Conservation (phyloP, 2,329 filamentous ascomycete genomes). For the Capronia coronata region DNA sequence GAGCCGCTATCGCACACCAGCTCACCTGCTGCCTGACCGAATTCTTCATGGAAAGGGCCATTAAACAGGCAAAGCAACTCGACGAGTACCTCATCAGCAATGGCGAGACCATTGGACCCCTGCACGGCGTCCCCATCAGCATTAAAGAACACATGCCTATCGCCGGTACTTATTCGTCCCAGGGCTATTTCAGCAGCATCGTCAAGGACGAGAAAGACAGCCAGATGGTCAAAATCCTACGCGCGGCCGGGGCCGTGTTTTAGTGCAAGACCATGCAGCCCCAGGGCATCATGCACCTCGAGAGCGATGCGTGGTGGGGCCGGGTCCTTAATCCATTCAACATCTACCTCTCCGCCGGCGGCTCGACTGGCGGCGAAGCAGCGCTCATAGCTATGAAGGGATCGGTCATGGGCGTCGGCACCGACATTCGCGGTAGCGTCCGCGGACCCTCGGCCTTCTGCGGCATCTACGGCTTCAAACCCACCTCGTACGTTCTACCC, state of each 20-base stretch:
- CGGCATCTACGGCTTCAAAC: conserved; percentile 38
- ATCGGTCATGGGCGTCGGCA: conserved; percentile 45
- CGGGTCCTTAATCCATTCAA: conserved; percentile 51
- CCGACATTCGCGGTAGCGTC: conserved; percentile 44
- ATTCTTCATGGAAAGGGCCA: too few relatives aligned
- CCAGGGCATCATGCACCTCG: conserved; percentile 31
- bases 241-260: conserved; percentile 31
- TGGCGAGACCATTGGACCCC: too few relatives aligned
- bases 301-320: conserved; percentile 32
- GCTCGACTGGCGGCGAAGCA: conserved; percentile 53
- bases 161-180: too few relatives aligned
- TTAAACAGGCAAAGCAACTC: too few relatives aligned
- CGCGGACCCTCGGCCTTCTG: conserved; percentile 37
- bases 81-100: too few relatives aligned
- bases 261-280: conserved; percentile 32
- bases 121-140: too few relatives aligned
- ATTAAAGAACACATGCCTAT: too few relatives aligned
- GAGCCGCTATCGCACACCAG: too few relatives aligned
- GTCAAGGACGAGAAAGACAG: too few relatives aligned
- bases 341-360: conserved; percentile 45
- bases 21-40: too few relatives aligned
- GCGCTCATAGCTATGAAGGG: conserved; percentile 49
- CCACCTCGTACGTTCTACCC: too few relatives aligned
- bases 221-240: conserved; percentile 29
- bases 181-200: too few relatives aligned